Evolutionary conservation across 192 early-diverging fungal species (phyloP), one percentile per base, ranked within the genome.

Genomic region (Glomus cerebriforme): DNA sequence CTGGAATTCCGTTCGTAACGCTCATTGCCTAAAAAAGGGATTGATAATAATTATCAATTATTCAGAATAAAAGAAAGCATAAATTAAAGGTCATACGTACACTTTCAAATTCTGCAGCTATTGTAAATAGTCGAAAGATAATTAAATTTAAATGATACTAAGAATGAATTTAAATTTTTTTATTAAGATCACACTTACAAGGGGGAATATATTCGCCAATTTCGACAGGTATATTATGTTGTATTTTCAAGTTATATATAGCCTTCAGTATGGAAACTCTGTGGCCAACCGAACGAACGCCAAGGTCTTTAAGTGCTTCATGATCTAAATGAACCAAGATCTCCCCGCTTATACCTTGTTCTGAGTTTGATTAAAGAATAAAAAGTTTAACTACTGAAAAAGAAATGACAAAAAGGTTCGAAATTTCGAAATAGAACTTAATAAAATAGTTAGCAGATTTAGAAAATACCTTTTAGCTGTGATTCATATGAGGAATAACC

Each of bases 331-430:
- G 90, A 43, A 95, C 83, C 6, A 99, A 88, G 7, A 96, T 86
- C 63, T 96, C 95, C 69, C 97, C 97, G 31, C 92, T 93, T 78
- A 99, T 96, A 26, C 89, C 89, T 82, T 98, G 92, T 70, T 97
- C 97, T 95, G 77, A 10, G 34, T n/a, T 43, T 7, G 39, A 47
- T 27, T 26, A 24, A 26, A 71, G 10, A 27, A 22, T 67, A 9
- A 6, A 35, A 63, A 27, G 19, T 26, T 27, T 63, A 27, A 29
- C 13, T 8, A 8, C 2, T 12, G 19, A 63, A 63, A 63, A 63
- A 24, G 26, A 7, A 63, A 63, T 12, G 24, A 27, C 62, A 5
- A 22, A 7, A 54, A 15, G 49, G 49, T 54, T 54, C 49, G 49
- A 22, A 17, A 54, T 43, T 43, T 43, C 39, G n/a, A n/a, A n/a